Evolutionary conservation across 306 rosid genomes (phyloP).

Genomic region (Prunus fruticosa): DNA sequence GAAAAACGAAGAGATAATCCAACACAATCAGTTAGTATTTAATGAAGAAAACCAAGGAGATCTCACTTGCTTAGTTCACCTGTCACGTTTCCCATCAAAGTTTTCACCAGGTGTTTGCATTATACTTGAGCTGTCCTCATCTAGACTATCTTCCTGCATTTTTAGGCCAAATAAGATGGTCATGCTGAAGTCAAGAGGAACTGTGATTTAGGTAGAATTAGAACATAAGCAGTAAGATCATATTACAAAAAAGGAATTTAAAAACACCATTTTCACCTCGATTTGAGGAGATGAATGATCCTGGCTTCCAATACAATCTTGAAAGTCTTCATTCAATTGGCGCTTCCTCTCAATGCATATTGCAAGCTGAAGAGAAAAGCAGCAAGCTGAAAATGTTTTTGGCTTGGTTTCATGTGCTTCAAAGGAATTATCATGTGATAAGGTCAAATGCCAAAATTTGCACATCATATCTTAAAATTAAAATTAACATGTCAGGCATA

Average conservation of each 20-base stretch:
- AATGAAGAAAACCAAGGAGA: conserved; percentile 34
- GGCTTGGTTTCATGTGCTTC: conserved; percentile 11
- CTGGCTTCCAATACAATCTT: conserved; percentile 82
- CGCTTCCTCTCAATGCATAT: conserved; percentile 81
- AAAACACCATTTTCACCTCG: conserved; percentile 47
- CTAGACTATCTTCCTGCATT: conserved; percentile 66
- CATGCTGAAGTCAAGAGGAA: conserved; percentile 22
- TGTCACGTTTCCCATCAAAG: conserved; percentile 76
- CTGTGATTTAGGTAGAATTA: not conserved
- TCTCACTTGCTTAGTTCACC: conserved; percentile 99
- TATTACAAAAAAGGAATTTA: conserved; percentile 14
- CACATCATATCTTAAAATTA: not conserved
- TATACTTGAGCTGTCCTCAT: conserved; percentile 41
- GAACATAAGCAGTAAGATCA: conserved; percentile 3
- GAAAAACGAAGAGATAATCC: not conserved
- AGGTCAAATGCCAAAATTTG: not conserved
- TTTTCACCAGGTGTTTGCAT: conserved; percentile 48
- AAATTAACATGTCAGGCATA: conserved; percentile 4
- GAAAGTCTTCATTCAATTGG: conserved; percentile 69
- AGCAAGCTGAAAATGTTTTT: conserved; percentile 20
- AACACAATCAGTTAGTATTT: not conserved
- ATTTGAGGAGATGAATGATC: conserved; percentile 54
- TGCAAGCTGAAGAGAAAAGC: conserved; percentile 64
- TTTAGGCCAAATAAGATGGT: conserved; percentile 20
- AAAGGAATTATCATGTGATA: not conserved